A percentile compares a stretch with the other conserved stretches of the same genome.
phyloP scores from a whole-genome alignment of 345 rosid genomes.

The Eucalyptus marginata region DNA sequence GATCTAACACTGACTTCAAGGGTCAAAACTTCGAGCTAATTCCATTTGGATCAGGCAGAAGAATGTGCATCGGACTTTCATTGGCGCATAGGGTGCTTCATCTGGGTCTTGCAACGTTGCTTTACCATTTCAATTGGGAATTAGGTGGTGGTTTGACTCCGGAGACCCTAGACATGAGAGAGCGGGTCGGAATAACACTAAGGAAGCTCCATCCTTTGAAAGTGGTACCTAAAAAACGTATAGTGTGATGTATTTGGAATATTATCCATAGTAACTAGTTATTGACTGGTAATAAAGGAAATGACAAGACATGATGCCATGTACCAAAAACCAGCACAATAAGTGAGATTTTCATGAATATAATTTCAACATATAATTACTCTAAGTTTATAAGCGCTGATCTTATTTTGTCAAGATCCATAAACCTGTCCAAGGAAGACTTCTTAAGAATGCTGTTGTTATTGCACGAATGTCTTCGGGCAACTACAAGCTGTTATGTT shows the following conservation, averaged over 20 bases:
- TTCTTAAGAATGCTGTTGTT: not conserved
- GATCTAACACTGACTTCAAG: not conserved
- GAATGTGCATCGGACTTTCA: not conserved
- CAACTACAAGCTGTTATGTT: too few relatives aligned
- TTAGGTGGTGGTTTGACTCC: not conserved
- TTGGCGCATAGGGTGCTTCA: not conserved
- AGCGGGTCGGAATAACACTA: not conserved
- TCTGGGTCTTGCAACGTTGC: not conserved
- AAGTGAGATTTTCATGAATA: too few relatives aligned
- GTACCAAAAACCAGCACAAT: too few relatives aligned
- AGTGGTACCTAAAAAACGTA: not conserved
- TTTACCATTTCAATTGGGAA: not conserved
- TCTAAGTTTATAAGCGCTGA: not conserved
- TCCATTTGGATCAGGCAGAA: not conserved
- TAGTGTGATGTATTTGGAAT: not conserved
- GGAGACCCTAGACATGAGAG: not conserved
- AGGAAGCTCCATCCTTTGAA: not conserved
- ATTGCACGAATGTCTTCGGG: too few relatives aligned
- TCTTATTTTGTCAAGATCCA: not conserved
- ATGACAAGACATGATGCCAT: not conserved
- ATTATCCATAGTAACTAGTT: not conserved
- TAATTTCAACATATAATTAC: not conserved
- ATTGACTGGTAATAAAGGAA: not conserved
- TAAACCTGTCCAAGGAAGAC: not conserved
- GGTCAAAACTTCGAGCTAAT: not conserved